A percentile compares a stretch with the other conserved stretches of the same genome.
Evolutionary conservation across 2,329 filamentous ascomycete genomes (phyloP).

Genomic region (Diaporthe destruens): DNA sequence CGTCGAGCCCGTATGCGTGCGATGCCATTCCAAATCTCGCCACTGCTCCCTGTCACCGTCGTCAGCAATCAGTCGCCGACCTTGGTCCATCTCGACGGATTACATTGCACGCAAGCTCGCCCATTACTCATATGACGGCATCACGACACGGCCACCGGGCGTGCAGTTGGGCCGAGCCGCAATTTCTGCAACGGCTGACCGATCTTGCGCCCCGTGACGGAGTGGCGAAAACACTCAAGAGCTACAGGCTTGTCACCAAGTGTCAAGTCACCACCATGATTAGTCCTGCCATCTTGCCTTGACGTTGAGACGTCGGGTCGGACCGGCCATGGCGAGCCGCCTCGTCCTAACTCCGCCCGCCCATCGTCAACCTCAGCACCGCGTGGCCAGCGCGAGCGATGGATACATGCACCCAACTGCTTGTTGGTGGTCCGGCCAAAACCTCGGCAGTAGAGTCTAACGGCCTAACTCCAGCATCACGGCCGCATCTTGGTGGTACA

Average conservation of each 20-base stretch:
- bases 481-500: neutral
- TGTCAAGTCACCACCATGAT: neutral
- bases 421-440: neutral
- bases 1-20: constrained; percentile 2
- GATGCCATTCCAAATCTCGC: constrained; percentile 11
- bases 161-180: constrained; percentile 3
- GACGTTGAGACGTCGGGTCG: constrained; percentile 20
- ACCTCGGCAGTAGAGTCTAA: neutral
- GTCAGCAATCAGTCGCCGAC: neutral
- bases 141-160: neutral
- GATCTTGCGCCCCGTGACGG: constrained; percentile 1
- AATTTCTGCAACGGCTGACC: constrained; percentile 4
- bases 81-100: neutral
- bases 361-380: neutral
- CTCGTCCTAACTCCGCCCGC: neutral
- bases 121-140: constrained; percentile 16
- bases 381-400: neutral
- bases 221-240: constrained; percentile 22
- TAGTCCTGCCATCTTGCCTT: neutral
- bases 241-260: constrained; percentile 6
- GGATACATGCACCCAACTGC: no score
- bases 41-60: neutral
- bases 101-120: constrained; percentile 1
- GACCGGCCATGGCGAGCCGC: constrained; percentile 6
- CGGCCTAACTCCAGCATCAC: constrained; percentile 2